Evolutionary conservation across 306 rosid species (phyloP).

Genomic region (Lablab purpureus): DNA sequence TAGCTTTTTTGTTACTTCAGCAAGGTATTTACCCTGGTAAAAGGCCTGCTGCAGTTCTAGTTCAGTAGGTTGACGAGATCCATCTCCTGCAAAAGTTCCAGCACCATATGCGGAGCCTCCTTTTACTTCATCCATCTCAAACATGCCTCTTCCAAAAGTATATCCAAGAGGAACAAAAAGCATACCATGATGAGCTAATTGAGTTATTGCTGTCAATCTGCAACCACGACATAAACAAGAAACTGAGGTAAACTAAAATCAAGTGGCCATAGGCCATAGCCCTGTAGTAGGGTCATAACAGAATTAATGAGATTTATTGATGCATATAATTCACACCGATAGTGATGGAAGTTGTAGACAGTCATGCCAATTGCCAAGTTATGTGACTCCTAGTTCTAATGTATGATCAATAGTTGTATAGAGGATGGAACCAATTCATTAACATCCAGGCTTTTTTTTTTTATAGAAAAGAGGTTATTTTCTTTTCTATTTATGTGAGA

Average conservation of each 20-base stretch:
- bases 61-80: constrained; percentile 84
- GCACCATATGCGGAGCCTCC: constrained; percentile 95
- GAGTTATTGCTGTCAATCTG: constrained; percentile 84
- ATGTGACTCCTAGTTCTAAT: not conserved
- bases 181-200: constrained; percentile 97
- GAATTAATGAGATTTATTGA: not conserved
- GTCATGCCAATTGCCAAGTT: not conserved
- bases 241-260: constrained; percentile 11
- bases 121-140: constrained; percentile 83
- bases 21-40: constrained; percentile 86
- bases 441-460: too few species aligned
- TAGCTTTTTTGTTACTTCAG: constrained; percentile 76
- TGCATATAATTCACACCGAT: not conserved
- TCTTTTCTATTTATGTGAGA: not conserved
- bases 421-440: not conserved
- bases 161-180: constrained; percentile 88
- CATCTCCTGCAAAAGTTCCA: constrained; percentile 91
- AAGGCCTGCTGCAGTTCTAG: constrained; percentile 83
- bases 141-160: constrained; percentile 86
- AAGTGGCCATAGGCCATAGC: not conserved
- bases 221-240: constrained; percentile 23
- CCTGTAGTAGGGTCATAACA: not conserved
- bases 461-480: not conserved
- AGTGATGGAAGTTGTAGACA: not conserved
- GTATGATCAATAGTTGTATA: constrained; percentile 12